These are phyloP conservation scores for Pseudomassariella vexata DNA, from an alignment of 2,329 filamentous ascomycete genomes.

Conservation along the genomic window DNA sequence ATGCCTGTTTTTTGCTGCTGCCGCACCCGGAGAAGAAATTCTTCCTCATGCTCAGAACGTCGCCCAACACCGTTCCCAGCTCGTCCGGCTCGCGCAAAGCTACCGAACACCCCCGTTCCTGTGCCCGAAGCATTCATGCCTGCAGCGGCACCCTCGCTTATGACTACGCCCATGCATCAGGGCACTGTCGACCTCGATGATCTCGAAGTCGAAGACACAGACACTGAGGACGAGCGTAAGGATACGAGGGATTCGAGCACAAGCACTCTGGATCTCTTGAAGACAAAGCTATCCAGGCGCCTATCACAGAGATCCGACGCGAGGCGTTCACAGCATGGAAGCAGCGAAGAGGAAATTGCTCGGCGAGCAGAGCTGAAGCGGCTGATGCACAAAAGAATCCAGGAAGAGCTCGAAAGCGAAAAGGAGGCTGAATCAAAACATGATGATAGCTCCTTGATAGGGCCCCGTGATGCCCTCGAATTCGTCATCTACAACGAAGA, in stretches of 20 bases:
- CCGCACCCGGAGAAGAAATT: constrained; percentile 13
- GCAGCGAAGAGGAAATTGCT: constrained; percentile 46
- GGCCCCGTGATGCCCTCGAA: constrained; percentile 44
- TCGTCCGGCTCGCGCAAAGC: constrained; percentile 15
- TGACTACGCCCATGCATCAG: constrained; percentile 17
- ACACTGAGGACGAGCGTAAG: constrained; percentile 16
- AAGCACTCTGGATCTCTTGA: constrained; percentile 38
- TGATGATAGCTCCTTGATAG: constrained; percentile 25
- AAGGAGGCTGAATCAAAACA: constrained; percentile 27
- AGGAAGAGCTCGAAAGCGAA: constrained; percentile 48
- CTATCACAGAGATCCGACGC: constrained; percentile 38
- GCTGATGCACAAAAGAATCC: constrained; percentile 51
- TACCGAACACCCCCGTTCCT: constrained; percentile 13
- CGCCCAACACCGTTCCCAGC: constrained; percentile 14
- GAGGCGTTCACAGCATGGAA: constrained; percentile 34
- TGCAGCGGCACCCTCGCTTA: constrained; percentile 13
- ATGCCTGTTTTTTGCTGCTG: constrained; percentile 32
- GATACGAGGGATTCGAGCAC: constrained; percentile 19
- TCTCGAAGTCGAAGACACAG: constrained; percentile 35
- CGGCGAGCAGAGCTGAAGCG: constrained; percentile 51
- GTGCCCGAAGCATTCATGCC: constrained; percentile 12
- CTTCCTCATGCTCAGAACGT: constrained; percentile 10
- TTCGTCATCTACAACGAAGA: constrained; percentile 27
- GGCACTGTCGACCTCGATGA: constrained; percentile 22
- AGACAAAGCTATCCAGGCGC: constrained; percentile 36